Evolutionary conservation across 306 rosid genomes (phyloP), one percentile per base, ranked within the genome.

Genomic region (Quillaja saponaria): DNA sequence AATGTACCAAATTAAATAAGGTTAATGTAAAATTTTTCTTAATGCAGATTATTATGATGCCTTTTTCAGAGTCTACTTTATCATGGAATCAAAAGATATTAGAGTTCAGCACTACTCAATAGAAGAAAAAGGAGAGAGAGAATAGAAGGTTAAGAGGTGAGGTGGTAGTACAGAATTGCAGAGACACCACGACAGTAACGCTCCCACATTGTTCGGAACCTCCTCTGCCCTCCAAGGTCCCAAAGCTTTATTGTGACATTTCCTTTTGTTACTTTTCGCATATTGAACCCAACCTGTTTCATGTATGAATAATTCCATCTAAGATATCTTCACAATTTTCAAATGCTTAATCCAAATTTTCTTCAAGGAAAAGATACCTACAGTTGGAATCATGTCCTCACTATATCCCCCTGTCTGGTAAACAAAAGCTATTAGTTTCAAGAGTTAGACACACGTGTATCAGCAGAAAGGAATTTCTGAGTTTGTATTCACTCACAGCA

Each of bases 331-430:
- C 1, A 37, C 58, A 33, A 53, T 28, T 39, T 41, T 17, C 38
- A 51, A 28, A 70, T 10, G 35, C 20, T 8, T 2, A 18, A 67
- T 28, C 19, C 39, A 66, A 61, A 14, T 67, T 19, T 41, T 18
- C 11, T 52, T 51, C 6, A 38, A 54, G 31, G 63, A 19, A 57
- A 78, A 61, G 65, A 58, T 49, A 77, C 95, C 44, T 45, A 92
- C 98, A 17, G 98, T 88, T 84, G 96, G 98, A 83, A 92, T 88
- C 98, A 92, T 92, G 81, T 92, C 98, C 76, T 92, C 96, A 7
- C 79, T 88, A 78, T 86, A 92, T 14, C 86, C 96, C 49, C 96
- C 98, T 3, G 98, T 88, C 98, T 92, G 90, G 47, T 20, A 64
- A 80, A 61, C 69, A 47, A 38, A 69, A 53, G 48, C n/a, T 11